Conservation (phyloP, 441 rosid genomes). For the Croton setiger region DNA sequence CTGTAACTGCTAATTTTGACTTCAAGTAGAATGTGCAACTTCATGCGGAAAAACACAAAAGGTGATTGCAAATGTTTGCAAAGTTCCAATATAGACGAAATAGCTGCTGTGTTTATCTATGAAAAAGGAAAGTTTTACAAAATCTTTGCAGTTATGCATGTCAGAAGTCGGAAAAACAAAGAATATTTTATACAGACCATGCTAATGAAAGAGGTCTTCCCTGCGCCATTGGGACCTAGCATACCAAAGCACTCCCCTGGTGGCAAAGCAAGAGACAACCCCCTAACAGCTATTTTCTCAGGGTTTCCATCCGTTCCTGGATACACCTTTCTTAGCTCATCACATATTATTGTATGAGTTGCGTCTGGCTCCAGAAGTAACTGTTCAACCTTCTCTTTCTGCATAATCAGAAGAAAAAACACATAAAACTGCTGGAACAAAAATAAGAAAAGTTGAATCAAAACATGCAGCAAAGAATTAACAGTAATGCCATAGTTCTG, state of each 20-base stretch:
- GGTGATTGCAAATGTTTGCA: neutral
- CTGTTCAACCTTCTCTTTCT: constrained; percentile 84
- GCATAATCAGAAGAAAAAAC: constrained; percentile 18
- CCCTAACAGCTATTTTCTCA: constrained; percentile 68
- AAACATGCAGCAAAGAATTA: neutral
- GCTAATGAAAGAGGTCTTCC: constrained; percentile 87
- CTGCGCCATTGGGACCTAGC: constrained; percentile 98
- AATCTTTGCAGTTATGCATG: neutral
- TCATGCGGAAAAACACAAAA: neutral
- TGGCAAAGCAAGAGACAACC: constrained; percentile 74
- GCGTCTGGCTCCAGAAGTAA: constrained; percentile 47
- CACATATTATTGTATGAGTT: constrained; percentile 52
- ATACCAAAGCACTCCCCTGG: constrained; percentile 90
- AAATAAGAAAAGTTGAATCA: neutral
- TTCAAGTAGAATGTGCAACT: neutral
- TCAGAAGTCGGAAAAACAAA: neutral
- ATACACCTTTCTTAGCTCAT: constrained; percentile 70
- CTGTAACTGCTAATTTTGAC: constrained; percentile 5
- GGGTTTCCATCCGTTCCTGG: constrained; percentile 87
- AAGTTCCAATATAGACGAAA: no score
- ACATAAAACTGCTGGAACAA: neutral
- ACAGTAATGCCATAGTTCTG: neutral
- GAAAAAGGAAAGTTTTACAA: neutral
- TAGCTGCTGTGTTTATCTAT: no score
- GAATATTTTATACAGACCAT: constrained; percentile 47